Conservation (phyloP, 495 filamentous ascomycete genomes). For the Penicillium samsonianum region DNA sequence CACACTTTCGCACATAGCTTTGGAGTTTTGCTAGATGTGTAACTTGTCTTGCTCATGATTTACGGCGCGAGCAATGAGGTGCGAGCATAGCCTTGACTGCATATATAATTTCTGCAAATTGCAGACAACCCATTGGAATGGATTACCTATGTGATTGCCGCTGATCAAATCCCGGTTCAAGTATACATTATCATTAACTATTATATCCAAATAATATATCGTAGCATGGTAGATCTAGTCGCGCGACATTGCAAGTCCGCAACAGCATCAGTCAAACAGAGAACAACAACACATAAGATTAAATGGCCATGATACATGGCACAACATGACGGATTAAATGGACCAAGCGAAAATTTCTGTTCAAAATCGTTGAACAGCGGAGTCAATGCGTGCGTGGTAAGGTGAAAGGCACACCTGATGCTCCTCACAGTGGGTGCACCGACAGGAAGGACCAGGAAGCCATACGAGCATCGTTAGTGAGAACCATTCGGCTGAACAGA, state of each 20-base stretch:
- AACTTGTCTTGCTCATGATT: neutral
- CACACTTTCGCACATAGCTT: neutral
- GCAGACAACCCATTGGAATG: neutral
- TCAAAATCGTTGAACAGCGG: neutral
- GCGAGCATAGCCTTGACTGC: neutral
- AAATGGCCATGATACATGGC: neutral
- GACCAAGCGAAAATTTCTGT: neutral
- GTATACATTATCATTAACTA: neutral
- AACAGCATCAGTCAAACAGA: neutral
- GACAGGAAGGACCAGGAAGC: neutral
- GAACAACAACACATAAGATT: neutral
- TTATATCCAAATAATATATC: slow-evolving; percentile 2
- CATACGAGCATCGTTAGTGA: neutral
- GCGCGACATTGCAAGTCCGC: neutral
- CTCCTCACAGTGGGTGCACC: neutral
- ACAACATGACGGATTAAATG: neutral
- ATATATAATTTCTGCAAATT: neutral
- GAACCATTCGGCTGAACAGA: neutral
- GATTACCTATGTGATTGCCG: too few relatives aligned
- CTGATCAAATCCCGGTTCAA: neutral
- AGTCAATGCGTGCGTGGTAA: neutral
- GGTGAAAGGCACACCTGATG: neutral
- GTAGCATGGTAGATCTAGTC: neutral
- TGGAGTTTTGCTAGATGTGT: neutral
- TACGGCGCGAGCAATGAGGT: neutral